These are phyloP conservation scores for Solanum sejunctum DNA, from an alignment of 257 asterid genomes.

Conservation along the genomic window DNA sequence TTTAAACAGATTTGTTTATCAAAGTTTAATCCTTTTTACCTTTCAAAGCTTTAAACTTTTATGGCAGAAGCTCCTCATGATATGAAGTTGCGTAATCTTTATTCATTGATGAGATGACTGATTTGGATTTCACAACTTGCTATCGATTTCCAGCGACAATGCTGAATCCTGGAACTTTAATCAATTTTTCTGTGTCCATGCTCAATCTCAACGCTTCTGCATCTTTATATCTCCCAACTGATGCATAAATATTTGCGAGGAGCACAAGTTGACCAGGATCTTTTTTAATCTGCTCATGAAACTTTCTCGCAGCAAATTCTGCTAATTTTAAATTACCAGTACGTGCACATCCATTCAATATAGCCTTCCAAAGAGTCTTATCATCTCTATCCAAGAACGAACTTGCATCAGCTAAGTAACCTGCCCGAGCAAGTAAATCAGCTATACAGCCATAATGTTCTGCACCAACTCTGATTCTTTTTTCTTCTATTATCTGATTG, in stretches of 20 bases:
- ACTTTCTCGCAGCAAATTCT: constrained; percentile 5
- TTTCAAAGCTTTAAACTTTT: neutral
- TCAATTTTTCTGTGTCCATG: constrained; percentile 1
- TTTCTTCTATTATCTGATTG: neutral
- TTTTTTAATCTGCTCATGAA: neutral
- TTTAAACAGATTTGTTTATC: neutral
- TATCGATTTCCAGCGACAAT: neutral
- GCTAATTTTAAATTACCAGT: constrained; percentile 2
- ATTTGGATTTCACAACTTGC: neutral
- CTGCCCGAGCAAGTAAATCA: constrained; percentile 10
- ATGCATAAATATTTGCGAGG: constrained; percentile 9
- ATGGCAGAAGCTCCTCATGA: neutral
- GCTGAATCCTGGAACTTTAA: constrained; percentile 6
- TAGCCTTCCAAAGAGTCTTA: constrained; percentile 1
- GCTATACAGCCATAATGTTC: constrained; percentile 4
- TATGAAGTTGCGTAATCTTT: neutral
- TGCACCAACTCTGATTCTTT: neutral
- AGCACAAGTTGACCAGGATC: constrained; percentile 8
- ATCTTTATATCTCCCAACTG: constrained; percentile 12
- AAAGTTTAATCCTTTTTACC: neutral
- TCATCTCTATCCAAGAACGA: neutral
- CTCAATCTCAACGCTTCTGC: constrained; percentile 9
- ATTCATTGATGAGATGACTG: neutral
- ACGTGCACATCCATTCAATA: neutral
- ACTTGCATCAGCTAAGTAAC: neutral